Evolutionary conservation across 306 rosid species (phyloP).

Genomic region (Castanea crenata): DNA sequence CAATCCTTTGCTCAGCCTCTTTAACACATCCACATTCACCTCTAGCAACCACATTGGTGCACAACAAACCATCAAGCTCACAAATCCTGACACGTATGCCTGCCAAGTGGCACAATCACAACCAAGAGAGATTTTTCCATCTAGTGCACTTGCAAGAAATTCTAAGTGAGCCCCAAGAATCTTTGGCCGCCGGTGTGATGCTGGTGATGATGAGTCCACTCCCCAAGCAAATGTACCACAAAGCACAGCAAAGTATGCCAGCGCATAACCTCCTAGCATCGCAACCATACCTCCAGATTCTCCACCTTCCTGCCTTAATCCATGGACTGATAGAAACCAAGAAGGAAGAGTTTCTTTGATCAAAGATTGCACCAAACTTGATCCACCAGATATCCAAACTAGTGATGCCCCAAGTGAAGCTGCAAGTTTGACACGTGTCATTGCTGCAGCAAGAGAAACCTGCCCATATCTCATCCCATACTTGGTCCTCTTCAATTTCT

Average conservation of each 20-base stretch:
- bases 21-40: slow-evolving; percentile 53
- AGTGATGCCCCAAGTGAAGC: slow-evolving; percentile 84
- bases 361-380: slow-evolving; percentile 59
- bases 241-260: slow-evolving; percentile 72
- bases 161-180: slow-evolving; percentile 62
- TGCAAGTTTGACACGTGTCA: slow-evolving; percentile 71
- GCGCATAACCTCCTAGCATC: slow-evolving; percentile 71
- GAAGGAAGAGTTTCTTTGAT: slow-evolving; percentile 77
- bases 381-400: slow-evolving; percentile 88
- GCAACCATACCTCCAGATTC: slow-evolving; percentile 63
- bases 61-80: slow-evolving; percentile 70
- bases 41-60: slow-evolving; percentile 65
- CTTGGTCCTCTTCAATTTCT: slow-evolving; percentile 56
- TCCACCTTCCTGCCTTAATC: slow-evolving; percentile 44
- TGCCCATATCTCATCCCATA: slow-evolving; percentile 67
- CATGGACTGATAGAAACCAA: slow-evolving; percentile 66
- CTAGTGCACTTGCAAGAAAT: slow-evolving; percentile 64
- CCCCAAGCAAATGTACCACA: slow-evolving; percentile 83
- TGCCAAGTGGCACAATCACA: slow-evolving; percentile 70
- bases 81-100: slow-evolving; percentile 66
- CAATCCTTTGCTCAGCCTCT: slow-evolving; percentile 70
- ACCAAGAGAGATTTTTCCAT: slow-evolving; percentile 50
- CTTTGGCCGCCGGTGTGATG: slow-evolving; percentile 52
- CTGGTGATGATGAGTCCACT: slow-evolving; percentile 40
- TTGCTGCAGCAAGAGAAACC: slow-evolving; percentile 66